A percentile compares a stretch with the other conserved stretches of the same genome.
Conservation (phyloP, 768 basidiomycete genomes). For the Lactifluus rugatus region DNA sequence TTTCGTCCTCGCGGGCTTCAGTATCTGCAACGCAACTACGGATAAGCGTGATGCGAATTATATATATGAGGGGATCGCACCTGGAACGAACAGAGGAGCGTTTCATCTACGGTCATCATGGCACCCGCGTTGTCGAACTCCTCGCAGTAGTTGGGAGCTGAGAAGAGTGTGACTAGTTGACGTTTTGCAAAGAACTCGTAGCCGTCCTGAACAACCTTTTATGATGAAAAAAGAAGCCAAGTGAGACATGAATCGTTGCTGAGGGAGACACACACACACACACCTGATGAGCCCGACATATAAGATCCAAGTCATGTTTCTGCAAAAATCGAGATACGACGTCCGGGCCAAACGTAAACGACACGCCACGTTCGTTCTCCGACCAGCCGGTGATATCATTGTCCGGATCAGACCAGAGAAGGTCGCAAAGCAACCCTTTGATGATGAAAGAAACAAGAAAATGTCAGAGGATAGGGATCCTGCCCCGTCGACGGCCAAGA, state of each 20-base stretch:
- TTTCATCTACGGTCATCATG: conserved; percentile 99
- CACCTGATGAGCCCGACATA: conserved; percentile 95
- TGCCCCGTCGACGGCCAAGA: not conserved
- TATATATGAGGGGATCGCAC: conserved; percentile 30
- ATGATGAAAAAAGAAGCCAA: not conserved
- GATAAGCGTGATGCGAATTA: not conserved
- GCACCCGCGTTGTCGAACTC: conserved; percentile 99
- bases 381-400: conserved; percentile 99
- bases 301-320: conserved; percentile 99
- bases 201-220: conserved; percentile 92
- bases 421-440: conserved; percentile 83
- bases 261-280: conserved; percentile 22
- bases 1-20: conserved; percentile 98
- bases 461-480: not conserved
- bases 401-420: conserved; percentile 98
- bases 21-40: conserved; percentile 47
- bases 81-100: conserved; percentile 94
- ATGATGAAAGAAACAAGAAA: not conserved
- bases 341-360: conserved; percentile 98
- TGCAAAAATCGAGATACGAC: conserved; percentile 95
- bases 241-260: too few species aligned
- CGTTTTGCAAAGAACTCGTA: conserved; percentile 99
- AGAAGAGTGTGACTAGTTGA: conserved; percentile 93
- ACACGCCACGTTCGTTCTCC: conserved; percentile 97
- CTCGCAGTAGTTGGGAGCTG: conserved; percentile 88